These are phyloP conservation scores for Fusarium mangiferae DNA, from an alignment of 2,329 filamentous ascomycete species.

Conservation along the genomic window DNA sequence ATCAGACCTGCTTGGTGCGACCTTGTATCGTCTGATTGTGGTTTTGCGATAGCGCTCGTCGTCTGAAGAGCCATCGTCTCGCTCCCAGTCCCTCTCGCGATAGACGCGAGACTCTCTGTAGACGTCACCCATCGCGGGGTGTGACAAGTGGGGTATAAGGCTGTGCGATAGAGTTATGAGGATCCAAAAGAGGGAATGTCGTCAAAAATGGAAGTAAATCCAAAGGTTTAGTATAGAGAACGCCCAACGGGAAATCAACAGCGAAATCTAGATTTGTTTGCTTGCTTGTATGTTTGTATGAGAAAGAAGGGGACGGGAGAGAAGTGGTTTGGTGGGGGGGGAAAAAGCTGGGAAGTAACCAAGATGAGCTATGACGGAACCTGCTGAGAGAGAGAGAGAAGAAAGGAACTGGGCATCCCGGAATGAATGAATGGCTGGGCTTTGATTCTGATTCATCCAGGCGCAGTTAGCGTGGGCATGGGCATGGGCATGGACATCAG, in stretches of 20 bases:
- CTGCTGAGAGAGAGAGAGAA: constrained; percentile 18
- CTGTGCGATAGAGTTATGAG: constrained; percentile 17
- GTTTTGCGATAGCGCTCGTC: constrained; percentile 59
- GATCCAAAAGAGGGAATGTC: constrained; percentile 4
- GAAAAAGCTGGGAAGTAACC: constrained; percentile 27
- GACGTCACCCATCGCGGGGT: constrained; percentile 49
- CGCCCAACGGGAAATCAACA: constrained; percentile 31
- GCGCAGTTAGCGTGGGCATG: constrained; percentile 7
- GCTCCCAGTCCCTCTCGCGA: constrained; percentile 48
- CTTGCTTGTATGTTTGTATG: constrained; percentile 34
- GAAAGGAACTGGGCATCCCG: constrained; percentile 21
- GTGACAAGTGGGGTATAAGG: constrained; percentile 29
- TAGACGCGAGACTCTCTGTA: constrained; percentile 49
- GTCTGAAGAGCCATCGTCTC: constrained; percentile 51
- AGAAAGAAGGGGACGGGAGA: constrained; percentile 18
- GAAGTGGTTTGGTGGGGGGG: constrained; percentile 19
- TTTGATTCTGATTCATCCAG: neutral
- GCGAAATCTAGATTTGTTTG: constrained; percentile 29
- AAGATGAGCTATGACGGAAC: constrained; percentile 41
- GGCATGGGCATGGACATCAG: neutral
- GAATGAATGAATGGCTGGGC: constrained; percentile 32
- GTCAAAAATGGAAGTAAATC: neutral
- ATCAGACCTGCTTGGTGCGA: constrained; percentile 55
- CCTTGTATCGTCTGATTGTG: constrained; percentile 65
- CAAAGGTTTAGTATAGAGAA: constrained; percentile 24